Evolutionary conservation across 2,329 filamentous ascomycete genomes (phyloP).

Genomic region (Monilinia fructigena): DNA sequence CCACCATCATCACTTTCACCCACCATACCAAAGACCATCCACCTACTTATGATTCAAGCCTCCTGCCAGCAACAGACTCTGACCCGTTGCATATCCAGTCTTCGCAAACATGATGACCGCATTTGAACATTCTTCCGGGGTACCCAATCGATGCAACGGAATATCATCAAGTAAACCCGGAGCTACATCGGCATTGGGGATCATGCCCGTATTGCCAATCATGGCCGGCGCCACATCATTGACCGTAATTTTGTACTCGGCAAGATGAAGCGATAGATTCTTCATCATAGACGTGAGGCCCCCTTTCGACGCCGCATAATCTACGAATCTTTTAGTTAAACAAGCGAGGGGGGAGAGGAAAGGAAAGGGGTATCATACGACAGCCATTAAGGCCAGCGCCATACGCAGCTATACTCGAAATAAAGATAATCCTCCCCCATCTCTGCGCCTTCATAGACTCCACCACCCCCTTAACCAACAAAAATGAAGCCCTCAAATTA

Average conservation of each 20-base stretch:
- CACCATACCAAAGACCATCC: neutral
- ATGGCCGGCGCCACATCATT: constrained; percentile 50
- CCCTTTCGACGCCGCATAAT: constrained; percentile 43
- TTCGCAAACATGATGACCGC: constrained; percentile 49
- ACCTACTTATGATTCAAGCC: constrained; percentile 37
- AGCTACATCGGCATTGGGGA: constrained; percentile 39
- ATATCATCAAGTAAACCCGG: constrained; percentile 40
- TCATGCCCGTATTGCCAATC: constrained; percentile 48
- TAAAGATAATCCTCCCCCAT: constrained; percentile 37
- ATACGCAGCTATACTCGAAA: constrained; percentile 32
- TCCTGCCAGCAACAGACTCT: constrained; percentile 46
- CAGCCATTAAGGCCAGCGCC: constrained; percentile 36
- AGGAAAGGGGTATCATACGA: constrained; percentile 26
- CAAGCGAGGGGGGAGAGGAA: neutral
- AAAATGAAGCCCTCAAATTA: constrained; percentile 35
- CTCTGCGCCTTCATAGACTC: constrained; percentile 44
- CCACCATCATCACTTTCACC: too few relatives aligned
- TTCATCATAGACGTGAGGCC: constrained; percentile 49
- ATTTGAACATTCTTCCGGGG: constrained; percentile 48
- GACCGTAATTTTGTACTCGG: constrained; percentile 47
- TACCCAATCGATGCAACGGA: constrained; percentile 47
- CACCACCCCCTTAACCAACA: constrained; percentile 34
- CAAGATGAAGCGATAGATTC: constrained; percentile 46
- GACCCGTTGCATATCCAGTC: constrained; percentile 48
- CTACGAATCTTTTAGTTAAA: constrained; percentile 20